Evolutionary conservation across 1,139 yeast species (phyloP), one percentile per base, ranked within the genome.

Genomic region (Yamadazyma sp.): DNA sequence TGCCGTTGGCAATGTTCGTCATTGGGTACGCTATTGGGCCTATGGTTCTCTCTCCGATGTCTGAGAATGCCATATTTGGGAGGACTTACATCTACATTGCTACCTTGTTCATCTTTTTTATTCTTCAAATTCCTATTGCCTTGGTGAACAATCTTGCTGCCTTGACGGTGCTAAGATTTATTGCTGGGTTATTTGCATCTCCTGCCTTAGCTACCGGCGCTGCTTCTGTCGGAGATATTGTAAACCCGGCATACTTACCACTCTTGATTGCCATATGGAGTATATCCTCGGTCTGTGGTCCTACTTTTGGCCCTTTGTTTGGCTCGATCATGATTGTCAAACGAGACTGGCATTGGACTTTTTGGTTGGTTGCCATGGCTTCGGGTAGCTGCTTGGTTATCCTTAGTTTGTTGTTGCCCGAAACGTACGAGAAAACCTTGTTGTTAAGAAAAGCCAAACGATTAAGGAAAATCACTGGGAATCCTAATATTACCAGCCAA

Each of bases 11-110:
- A 2, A 37, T 59, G 45, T 62, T 58, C 48, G 79, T 79, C n/a
- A 48, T 77, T 15, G 84, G 82, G 2, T 78, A 77, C 48, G 83
- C 81, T 27, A 37, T 75, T 28, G 83, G 83, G 0, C 83, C 83
- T 6, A 60, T 76, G 66, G 41, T 78, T 1, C 69, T 76, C 38
- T 67, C 81, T 2, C 84, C 85, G 1, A 44, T 79, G 42, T 70
- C 81, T 3, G 85, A 79, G 52, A 54, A 58, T 42, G 54, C 63
- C 6, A 59, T 61, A 11, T 69, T 80, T 41, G 87, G 88, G 3
- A 66, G 88, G 47, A 75, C 73, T 37, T 50, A 63, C 30, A 55
- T 66, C 36, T 66, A 66, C 45, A 51, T 65, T 34, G 29, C 51
- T 29, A 63, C 70, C 3, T 49, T 63, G 32, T 62, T 64, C 46